Base-by-base conservation (phyloP, 306 rosid species). In the Castanea sativa region DNA sequence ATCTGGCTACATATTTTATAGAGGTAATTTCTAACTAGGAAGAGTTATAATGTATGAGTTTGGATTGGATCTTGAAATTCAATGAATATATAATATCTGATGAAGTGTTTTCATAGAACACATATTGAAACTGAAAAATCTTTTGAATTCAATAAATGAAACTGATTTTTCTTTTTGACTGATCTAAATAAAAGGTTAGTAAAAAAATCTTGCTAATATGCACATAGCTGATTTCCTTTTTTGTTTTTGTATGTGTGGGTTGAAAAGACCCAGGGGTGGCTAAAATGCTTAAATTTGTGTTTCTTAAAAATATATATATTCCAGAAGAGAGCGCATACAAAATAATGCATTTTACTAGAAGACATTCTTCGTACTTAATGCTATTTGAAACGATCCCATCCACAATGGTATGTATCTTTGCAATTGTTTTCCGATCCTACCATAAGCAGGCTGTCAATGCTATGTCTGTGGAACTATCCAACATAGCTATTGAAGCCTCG, bases 381-480 rank as follows among this genome's bases (percentile, higher is more conserved):
- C 7, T 35, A 35, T 35, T 35, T 35, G 7, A 35, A 35, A 35
- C 0, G 7, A 56, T 10, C 3, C 5, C 27, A 56, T 19, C 61
- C 6, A 56, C 7, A 56, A 56, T 7, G 32, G 68, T 60, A 13
- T 60, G 27, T 60, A 25, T 1, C 70, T 79, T 6, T 75, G 65
- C 80, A 64, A 60, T 86, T 68, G n/a, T 82, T 78, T 81, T 81
- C 18, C 76, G 64, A 73, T 86, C 69, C 68, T 82, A 63, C 74
- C 70, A 8, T 72, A 41, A 84, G 82, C 92, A 94, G 98, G 97
- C 86, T 23, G 97, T 92, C 75, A 92, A 94, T 89, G 90, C 97
- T 65, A 88, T 90, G 20, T 83, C 94, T 29, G 83, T 86, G 68
- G 90, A 85, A 78, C 72, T 94, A 78, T 92, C 93, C 51, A 84